phyloP scores from a whole-genome alignment of 2,329 filamentous ascomycete genomes.

The Incumbomyces lentus region DNA sequence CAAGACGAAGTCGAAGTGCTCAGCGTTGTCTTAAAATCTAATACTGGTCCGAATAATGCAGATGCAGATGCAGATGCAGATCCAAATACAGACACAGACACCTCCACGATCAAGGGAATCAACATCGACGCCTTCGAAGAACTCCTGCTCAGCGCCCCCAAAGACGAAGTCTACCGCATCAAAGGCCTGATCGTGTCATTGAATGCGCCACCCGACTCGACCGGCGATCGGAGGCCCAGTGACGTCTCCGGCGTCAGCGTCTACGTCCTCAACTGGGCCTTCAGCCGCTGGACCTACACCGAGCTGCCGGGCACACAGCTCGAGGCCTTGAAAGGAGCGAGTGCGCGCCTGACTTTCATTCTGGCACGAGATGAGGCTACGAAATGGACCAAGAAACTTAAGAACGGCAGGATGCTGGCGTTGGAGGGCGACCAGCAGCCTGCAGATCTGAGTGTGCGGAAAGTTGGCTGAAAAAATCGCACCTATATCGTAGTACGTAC shows the following conservation, averaged over 20 bases:
- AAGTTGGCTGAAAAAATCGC: constrained; percentile 20
- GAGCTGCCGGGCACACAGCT: constrained; percentile 34
- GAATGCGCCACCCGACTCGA: constrained; percentile 37
- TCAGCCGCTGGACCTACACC: constrained; percentile 89
- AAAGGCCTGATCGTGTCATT: constrained; percentile 54
- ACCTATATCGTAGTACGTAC: too few species aligned
- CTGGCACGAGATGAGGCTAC: constrained; percentile 36
- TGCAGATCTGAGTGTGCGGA: constrained; percentile 17
- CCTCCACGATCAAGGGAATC: constrained; percentile 26
- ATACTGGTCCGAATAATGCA: constrained; percentile 24
- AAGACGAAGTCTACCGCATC: constrained; percentile 92
- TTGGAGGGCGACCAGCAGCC: constrained; percentile 9
- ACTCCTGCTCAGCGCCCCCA: constrained; percentile 62
- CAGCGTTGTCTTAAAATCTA: constrained; percentile 50
- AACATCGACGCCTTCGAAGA: constrained; percentile 51
- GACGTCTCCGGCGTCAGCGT: constrained; percentile 34
- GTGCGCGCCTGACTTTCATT: constrained; percentile 35
- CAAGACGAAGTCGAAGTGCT: constrained; percentile 83
- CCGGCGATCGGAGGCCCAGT: constrained; percentile 29
- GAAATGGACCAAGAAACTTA: constrained; percentile 41
- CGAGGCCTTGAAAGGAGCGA: constrained; percentile 24
- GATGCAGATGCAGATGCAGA: too few species aligned
- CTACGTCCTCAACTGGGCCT: constrained; percentile 97
- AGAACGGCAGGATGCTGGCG: constrained; percentile 30
- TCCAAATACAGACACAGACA: too few species aligned